phyloP scores from a whole-genome alignment of 1,284 basidiomycete species.

The Veloboletus limbatus region DNA sequence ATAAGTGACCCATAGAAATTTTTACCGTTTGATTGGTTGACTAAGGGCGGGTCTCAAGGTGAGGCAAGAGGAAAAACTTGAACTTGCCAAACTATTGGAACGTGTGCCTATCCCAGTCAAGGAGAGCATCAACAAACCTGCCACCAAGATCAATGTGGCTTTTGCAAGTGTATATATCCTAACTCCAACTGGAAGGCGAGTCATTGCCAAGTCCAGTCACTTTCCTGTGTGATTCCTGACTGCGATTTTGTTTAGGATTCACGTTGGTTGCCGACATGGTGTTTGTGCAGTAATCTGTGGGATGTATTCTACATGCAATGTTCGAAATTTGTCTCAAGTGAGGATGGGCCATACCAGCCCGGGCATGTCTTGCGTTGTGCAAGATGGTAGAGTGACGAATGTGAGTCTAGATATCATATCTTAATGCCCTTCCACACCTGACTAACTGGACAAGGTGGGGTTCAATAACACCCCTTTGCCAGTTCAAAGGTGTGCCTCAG shows the following conservation, averaged over 20 bases:
- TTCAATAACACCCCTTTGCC: constrained; percentile 95
- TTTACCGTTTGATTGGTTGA: not conserved
- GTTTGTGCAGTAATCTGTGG: constrained; percentile 89
- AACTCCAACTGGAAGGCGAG: constrained; percentile 85
- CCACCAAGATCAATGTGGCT: constrained; percentile 98
- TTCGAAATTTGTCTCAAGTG: constrained; percentile 98
- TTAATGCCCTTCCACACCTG: not conserved
- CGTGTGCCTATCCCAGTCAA: constrained; percentile 97
- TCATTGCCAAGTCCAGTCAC: constrained; percentile 3
- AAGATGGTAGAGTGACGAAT: constrained; percentile 96
- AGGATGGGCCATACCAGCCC: constrained; percentile 95
- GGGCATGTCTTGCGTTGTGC: constrained; percentile 89
- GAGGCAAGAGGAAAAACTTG: constrained; percentile 81
- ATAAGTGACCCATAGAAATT: constrained; percentile 43
- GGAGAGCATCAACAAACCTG: constrained; percentile 93
- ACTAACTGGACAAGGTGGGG: constrained; percentile 69
- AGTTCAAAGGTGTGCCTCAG: constrained; percentile 87
- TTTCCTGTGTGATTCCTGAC: not conserved
- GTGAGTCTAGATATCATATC: constrained; percentile 39
- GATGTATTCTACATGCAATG: constrained; percentile 93
- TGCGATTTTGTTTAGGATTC: constrained; percentile 54
- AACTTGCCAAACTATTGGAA: constrained; percentile 89
- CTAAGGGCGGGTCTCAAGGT: constrained; percentile 35
- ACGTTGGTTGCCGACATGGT: constrained; percentile 99
- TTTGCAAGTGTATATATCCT: constrained; percentile 93